phyloP scores from a whole-genome alignment of 768 basidiomycete genomes.

The Trametes cinnabarina region DNA sequence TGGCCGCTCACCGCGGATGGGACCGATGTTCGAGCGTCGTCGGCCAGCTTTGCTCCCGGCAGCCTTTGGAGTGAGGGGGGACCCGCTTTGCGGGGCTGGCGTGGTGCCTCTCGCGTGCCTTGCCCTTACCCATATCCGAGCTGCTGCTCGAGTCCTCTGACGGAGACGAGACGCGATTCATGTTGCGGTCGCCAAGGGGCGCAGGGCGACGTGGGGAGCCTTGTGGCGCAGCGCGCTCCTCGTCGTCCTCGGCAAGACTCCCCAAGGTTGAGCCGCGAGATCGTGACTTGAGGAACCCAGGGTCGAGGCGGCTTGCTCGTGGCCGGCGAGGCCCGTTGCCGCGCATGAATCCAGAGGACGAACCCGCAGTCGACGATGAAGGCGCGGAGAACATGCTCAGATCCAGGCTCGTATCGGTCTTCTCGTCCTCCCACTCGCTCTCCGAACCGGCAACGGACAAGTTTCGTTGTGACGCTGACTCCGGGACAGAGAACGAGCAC shows the following conservation, averaged over 20 bases:
- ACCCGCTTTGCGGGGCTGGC: conserved; percentile 50
- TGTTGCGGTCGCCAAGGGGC: conserved; percentile 65
- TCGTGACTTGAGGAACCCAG: conserved; percentile 60
- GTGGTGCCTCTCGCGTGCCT: conserved; percentile 33
- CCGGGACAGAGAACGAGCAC: conserved; percentile 22
- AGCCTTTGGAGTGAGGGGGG: conserved; percentile 45
- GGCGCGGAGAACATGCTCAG: conserved; percentile 45
- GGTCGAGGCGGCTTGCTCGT: conserved; percentile 66
- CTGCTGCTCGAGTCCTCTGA: conserved; percentile 29
- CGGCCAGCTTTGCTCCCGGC: conserved; percentile 42
- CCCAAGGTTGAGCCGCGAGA: conserved; percentile 46
- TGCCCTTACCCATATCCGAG: conserved; percentile 26
- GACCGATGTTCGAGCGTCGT: conserved; percentile 73
- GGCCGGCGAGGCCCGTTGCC: conserved; percentile 40
- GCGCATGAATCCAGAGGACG: conserved; percentile 13
- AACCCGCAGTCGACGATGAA: conserved; percentile 9
- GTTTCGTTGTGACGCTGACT: conserved; percentile 11
- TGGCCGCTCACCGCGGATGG: conserved; percentile 68
- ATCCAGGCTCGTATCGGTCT: conserved; percentile 73
- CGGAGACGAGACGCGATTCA: conserved; percentile 48
- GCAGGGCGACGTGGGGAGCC: conserved; percentile 30
- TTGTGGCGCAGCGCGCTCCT: conserved; percentile 34
- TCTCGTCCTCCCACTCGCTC: conserved; percentile 90
- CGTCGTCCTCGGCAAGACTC: conserved; percentile 74
- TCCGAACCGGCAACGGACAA: conserved; percentile 52